Evolutionary conservation across 1,284 basidiomycete genomes (phyloP), one percentile per base, ranked within the genome.

Genomic region (Exobasidium rhododendri): DNA sequence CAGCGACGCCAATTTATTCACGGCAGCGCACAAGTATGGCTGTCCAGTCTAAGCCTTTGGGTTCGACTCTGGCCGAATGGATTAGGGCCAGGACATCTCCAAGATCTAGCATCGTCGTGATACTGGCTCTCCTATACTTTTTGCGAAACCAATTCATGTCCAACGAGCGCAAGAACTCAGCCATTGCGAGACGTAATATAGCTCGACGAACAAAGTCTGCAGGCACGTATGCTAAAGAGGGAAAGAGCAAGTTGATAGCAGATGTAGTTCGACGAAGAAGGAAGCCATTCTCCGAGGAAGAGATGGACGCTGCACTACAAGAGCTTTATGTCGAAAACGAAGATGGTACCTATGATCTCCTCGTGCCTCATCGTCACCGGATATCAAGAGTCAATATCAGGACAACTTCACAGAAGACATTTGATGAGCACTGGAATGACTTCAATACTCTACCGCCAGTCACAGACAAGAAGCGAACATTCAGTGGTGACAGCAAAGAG

Each of bases 341-440:
- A 3, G 68, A 75, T 35, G 74, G 72, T 28, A 71, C 73, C 3
- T 64, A 71, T 51, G 61, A 72, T 3, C 56, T 79, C n/a, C 69
- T 78, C 29, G 75, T 79, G 1, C 77, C 77, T 13, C 63, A 71
- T 31, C 65, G 70, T 24, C 69, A 70, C 13, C 62, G 63, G 28
- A 70, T 82, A n/a, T 72, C 75, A 32, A 77, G 73, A 51, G 80
- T 81, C 24, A 62, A 65, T 54, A 77, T 82, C 62, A 70, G 71
- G 40, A 80, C 81, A 2, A 81, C 80, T 5, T 69, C 73, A 45
- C 49, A 62, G 2, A 64, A 65, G 10, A 80, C 77, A 26, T 81
- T 80, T 49, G 70, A 75, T 3, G 57, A 66, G 4, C 77, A 82
- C 64, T 80, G 73, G 11, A 63, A 63, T 1, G 59, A 65, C 35